Evolutionary conservation across 148 eudicot genomes (phyloP).

Genomic region (Vaccinium macrocarpon): DNA sequence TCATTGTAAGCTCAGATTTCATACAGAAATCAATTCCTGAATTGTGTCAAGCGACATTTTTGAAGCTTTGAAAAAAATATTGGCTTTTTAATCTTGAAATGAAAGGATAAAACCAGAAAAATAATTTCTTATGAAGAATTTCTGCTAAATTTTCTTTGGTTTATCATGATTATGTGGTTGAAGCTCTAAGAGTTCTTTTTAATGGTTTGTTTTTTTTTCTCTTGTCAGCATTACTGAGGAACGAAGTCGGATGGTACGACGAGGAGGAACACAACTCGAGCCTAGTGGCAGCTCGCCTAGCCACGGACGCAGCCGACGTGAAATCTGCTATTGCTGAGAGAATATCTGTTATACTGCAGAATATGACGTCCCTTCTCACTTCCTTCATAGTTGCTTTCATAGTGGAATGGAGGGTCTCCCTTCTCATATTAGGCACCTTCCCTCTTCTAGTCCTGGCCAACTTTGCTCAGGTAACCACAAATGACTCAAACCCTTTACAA

Average conservation of each 20-base stretch:
- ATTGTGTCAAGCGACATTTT: neutral
- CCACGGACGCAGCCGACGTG: slow-evolving; percentile 96
- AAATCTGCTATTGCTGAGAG: slow-evolving; percentile 98
- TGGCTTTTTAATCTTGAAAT: neutral
- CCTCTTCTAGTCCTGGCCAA: slow-evolving; percentile 97
- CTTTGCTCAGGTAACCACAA: slow-evolving; percentile 83
- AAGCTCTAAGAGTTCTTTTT: neutral
- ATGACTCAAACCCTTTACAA: neutral
- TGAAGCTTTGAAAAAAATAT: neutral
- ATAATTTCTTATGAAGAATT: neutral
- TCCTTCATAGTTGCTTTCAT: slow-evolving; percentile 97
- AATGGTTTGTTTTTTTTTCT: neutral
- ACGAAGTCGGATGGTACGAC: slow-evolving; percentile 99
- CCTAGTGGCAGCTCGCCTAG: slow-evolving; percentile 87
- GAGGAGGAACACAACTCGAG: slow-evolving; percentile 99
- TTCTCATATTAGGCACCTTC: slow-evolving; percentile 93
- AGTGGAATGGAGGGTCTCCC: slow-evolving; percentile 98
- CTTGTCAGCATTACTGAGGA: slow-evolving; percentile 80
- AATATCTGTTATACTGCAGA: slow-evolving; percentile 94
- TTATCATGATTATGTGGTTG: neutral
- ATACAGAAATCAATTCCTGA: neutral
- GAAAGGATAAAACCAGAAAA: neutral
- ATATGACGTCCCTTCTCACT: slow-evolving; percentile 97
- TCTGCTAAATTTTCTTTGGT: neutral
- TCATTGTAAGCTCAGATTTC: neutral